Percentiles rank a stretch among this genome's conserved stretches.
These are phyloP conservation scores for barley (Hordeum vulgare) DNA, from an alignment of 176 grass and related monocot genomes.

Conservation along the genomic window MorexV3_pseudomolecules_assembly NC_058520.1:563574754-563575253, in stretches of 20 bases:
- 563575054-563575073: constrained; percentile 69
- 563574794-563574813: too few relatives aligned
- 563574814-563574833: too few relatives aligned
- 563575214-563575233: neutral
- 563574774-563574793: neutral
- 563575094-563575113: neutral
- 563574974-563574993: neutral
- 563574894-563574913: neutral
- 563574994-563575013: constrained; percentile 16
- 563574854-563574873: too few relatives aligned
- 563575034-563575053: constrained; percentile 58
- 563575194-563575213: neutral
- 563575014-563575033: constrained; percentile 62
- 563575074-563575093: constrained; percentile 40
- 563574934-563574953: neutral
- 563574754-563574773: constrained; percentile 8
- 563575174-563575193: constrained; percentile 1
- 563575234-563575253: constrained; percentile 4
- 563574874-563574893: neutral
- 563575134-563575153: neutral
- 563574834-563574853: too few relatives aligned
- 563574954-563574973: neutral
- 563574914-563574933: neutral
- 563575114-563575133: constrained; percentile 14
- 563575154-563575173: constrained; percentile 6